Percentiles rank a stretch among this genome's conserved stretches.
Conservation (phyloP, 2,329 filamentous ascomycete genomes). For the Fusarium sp. region DNA sequence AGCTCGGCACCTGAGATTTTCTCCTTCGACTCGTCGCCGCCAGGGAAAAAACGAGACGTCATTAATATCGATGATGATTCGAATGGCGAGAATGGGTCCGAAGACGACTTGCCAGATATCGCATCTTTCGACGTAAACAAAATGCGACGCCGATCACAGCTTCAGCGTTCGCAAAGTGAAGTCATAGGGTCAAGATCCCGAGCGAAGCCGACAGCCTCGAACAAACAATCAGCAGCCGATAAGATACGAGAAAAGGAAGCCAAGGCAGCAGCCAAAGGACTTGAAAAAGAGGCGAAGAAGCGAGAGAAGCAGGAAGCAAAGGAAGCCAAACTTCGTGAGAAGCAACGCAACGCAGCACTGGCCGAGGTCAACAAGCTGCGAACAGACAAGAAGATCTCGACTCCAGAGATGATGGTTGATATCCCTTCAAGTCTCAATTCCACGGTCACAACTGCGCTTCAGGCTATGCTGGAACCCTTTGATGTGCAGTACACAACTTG, state of each 20-base stretch:
- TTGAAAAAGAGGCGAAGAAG: conserved; percentile 67
- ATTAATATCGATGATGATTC: conserved; percentile 56
- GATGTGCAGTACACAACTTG: conserved; percentile 61
- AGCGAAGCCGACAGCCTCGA: conserved; percentile 42
- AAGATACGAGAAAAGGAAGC: conserved; percentile 56
- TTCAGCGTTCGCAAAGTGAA: conserved; percentile 52
- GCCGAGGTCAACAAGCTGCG: conserved; percentile 79
- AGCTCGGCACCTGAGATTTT: conserved; percentile 62
- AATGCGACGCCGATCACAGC: conserved; percentile 36
- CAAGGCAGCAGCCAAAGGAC: conserved; percentile 63
- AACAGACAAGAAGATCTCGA: conserved; percentile 78
- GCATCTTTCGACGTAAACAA: conserved; percentile 54
- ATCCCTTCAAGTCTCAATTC: conserved; percentile 69
- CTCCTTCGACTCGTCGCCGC: conserved; percentile 36
- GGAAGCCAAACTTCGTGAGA: conserved; percentile 71
- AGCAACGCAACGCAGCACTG: conserved; percentile 72
- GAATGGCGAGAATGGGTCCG: conserved; percentile 49
- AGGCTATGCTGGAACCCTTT: conserved; percentile 63
- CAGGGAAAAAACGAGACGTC: conserved; percentile 34
- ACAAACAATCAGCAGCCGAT: conserved; percentile 52
- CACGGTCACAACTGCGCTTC: conserved; percentile 59
- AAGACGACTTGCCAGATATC: conserved; percentile 64
- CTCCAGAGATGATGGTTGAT: conserved; percentile 82
- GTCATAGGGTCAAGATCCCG: conserved; percentile 37
- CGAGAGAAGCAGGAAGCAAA: conserved; percentile 69